Evolutionary conservation across 441 rosid species (phyloP), one percentile per base, ranked within the genome.

Genomic region (Pelargonium citronellum): DNA sequence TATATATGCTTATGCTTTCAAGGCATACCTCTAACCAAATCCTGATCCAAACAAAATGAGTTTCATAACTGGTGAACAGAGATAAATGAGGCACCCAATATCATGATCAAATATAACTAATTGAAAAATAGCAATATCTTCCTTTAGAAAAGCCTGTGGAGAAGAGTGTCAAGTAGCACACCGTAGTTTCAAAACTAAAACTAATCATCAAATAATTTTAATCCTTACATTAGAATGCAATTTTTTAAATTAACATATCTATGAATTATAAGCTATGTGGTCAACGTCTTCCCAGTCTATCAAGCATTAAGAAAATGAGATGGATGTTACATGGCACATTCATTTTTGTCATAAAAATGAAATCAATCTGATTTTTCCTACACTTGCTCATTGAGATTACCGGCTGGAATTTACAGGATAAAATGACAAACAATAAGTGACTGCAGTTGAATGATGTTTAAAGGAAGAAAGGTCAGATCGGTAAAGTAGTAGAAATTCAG

Each of bases 131-230:
- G 88, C 89, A 82, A 83, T 86, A 85, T 85, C 96, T 84, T 85
- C 96, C 96, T 83, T 87, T 87, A 80, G 90, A 80, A 77, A 83
- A 83, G 79, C 97, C 96, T 86, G 96, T 86, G 86, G 87, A 87
- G 80, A 83, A 87, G 83, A 87, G 85, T 78, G 89, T 83, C 87
- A 85, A 75, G 84, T 76, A 86, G 85, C 81, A 84, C 79, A 87
- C 85, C 61, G 81, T 94, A 91, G 76, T 72, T 87, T 81, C 79
- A 81, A 83, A 77, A 82, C 87, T 85, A 78, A 75, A 77, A 82
- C 87, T 85, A 78, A 74, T 75, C 75, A 83, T 73, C 69, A 71
- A 75, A 83, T 72, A 66, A 76, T 76, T 76, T 77, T 70, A 78
- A 77, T 63, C 73, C 75, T 74, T 74, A 72, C 65, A 83, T 67